Evolutionary conservation across 179 eudicot genomes (phyloP).

Genomic region (Beta macrorhiza): DNA sequence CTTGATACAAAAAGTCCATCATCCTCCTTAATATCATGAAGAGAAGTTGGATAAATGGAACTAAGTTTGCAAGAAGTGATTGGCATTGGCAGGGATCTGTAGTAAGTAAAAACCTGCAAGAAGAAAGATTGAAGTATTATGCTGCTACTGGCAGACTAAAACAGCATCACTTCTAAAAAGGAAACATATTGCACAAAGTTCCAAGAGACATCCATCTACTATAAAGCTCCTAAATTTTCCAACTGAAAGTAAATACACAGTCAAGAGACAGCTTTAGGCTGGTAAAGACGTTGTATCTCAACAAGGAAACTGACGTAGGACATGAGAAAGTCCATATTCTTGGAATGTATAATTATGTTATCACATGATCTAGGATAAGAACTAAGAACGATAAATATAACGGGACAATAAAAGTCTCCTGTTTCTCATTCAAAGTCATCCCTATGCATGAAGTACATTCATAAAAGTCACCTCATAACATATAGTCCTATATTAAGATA

Average conservation of each 20-base stretch:
- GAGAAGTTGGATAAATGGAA: conserved; percentile 48
- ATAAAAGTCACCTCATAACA: background rate
- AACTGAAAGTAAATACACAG: background rate
- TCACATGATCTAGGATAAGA: background rate
- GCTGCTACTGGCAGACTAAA: background rate
- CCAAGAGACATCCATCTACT: background rate
- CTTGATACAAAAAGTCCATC: conserved; percentile 66
- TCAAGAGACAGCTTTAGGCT: background rate
- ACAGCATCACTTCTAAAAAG: background rate
- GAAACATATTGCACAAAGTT: background rate
- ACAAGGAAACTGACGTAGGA: background rate
- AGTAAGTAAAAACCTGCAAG: conserved; percentile 40
- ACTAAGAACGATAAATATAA: background rate
- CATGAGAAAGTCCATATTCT: background rate
- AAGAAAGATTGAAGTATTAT: conserved; percentile 3
- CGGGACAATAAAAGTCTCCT: background rate
- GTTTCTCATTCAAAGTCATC: background rate
- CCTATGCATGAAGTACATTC: background rate
- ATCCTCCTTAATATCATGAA: conserved; percentile 47
- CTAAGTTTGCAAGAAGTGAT: conserved; percentile 57
- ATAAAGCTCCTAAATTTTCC: background rate
- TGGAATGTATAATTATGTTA: background rate
- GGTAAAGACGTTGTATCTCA: background rate
- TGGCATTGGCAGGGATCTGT: conserved; percentile 70
- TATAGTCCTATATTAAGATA: background rate